Base-by-base conservation (phyloP, 108 stramenopile genomes). In the Cyclotella cryptica region DNA sequence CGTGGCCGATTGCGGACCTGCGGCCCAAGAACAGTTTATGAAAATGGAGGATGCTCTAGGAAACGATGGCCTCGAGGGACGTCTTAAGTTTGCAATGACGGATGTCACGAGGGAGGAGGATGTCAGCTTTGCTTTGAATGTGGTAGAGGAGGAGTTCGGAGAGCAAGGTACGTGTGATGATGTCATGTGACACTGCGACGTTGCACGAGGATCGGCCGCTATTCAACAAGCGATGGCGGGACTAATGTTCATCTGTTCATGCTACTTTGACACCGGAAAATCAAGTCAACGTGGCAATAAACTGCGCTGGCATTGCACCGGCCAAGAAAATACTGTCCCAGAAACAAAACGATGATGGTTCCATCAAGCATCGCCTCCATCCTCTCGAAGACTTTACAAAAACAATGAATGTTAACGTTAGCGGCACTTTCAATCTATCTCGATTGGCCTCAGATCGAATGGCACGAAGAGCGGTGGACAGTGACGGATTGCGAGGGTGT, bases 381-480 rank as follows among this genome's bases (percentile, higher is more conserved):
- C 65, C 89, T 13, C 63, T 88, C 39, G 80, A 81, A 22, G 85
- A 82, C 28, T 92, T 94, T 76, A 72, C 74, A 22, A 79, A 83
- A 30, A 88, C 92, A 19, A 69, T 99, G 21, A 52, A 84, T 9
- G 92, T 98, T 5, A 99, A 99, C 65, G 84, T 92, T 0, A 72
- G 90, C 43, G 98, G 98, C n/a, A 96, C 96, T 15, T 99, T 99
- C 89, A 98, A 99, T 78, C 86, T 98, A 21, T 75, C 85, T n/a
- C 85, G 97, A 21, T 76, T 98, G 39, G 90, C 97, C 15, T 96
- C 97, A 5, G 92, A 89, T 74, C 74, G 91, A 49, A 97, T 97
- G 96, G 81, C 81, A 21, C 71, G 43, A 18, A 68, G 86, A 44
- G 71, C 81, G 10, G 69, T 86, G n/a, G 93, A 88, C 63, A 64